These are phyloP conservation scores for Iris pallida DNA, from an alignment of 116 monocot genomes.

Conservation along the genomic window DNA sequence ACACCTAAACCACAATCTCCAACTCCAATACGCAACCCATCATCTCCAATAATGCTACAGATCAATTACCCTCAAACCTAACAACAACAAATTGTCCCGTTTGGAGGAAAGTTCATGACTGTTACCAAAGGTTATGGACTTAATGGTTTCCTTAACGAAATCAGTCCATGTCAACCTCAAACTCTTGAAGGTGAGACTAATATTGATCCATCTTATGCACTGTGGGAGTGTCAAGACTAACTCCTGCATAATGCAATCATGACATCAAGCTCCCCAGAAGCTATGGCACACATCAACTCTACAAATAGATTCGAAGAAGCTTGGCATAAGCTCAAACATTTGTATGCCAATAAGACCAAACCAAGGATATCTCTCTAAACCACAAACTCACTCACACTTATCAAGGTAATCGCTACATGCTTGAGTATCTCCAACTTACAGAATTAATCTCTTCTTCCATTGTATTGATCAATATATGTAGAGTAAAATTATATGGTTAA, in stretches of 20 bases:
- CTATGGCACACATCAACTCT: not conserved
- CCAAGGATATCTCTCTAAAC: not conserved
- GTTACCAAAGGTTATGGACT: not conserved
- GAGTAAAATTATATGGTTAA: too few species aligned
- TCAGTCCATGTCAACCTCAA: not conserved
- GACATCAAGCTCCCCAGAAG: not conserved
- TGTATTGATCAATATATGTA: too few species aligned
- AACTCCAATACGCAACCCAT: not conserved
- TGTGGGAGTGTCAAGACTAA: slow-evolving; percentile 1
- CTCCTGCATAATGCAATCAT: slow-evolving; percentile 3
- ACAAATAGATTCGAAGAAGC: not conserved
- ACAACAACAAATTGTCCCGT: not conserved
- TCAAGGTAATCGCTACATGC: not conserved
- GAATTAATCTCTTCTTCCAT: not conserved
- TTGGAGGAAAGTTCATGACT: not conserved
- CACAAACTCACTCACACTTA: not conserved
- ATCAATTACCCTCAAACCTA: not conserved
- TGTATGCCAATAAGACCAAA: not conserved
- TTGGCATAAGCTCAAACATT: not conserved
- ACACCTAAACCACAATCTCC: not conserved
- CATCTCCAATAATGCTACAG: not conserved
- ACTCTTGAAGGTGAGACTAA: not conserved
- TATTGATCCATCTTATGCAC: not conserved
- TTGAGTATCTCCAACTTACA: not conserved
- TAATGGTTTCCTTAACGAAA: not conserved